Conservation (phyloP, 345 rosid genomes). For the Passiflora organensis region DNA sequence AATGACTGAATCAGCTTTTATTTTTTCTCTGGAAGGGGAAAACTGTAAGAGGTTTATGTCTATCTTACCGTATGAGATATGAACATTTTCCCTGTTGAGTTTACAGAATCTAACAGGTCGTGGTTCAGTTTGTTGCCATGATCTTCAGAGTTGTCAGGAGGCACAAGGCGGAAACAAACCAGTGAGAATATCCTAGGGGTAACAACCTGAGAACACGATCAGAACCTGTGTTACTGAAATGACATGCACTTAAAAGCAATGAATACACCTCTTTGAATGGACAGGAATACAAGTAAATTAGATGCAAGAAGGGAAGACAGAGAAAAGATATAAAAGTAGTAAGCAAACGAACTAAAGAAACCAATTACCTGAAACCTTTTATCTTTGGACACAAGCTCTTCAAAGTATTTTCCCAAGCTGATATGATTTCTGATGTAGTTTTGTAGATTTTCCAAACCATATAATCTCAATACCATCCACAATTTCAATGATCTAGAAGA, state of each 20-base stretch:
- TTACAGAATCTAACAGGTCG: conserved; percentile 63
- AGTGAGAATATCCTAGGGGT: conserved; percentile 68
- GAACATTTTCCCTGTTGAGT: conserved; percentile 70
- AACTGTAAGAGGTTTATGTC: background rate
- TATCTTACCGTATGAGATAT: conserved; percentile 74
- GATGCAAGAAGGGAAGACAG: too few relatives aligned
- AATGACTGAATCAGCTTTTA: background rate
- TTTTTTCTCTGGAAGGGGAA: background rate
- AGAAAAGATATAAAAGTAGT: too few relatives aligned
- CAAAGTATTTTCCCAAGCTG: conserved; percentile 60
- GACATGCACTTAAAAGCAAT: too few relatives aligned
- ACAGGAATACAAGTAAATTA: too few relatives aligned
- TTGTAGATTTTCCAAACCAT: conserved; percentile 69
- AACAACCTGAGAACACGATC: conserved; percentile 43
- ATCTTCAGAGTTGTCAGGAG: conserved; percentile 30
- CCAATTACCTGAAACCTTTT: conserved; percentile 65
- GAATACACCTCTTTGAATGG: too few relatives aligned
- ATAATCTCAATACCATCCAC: conserved; percentile 85
- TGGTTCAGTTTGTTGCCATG: conserved; percentile 49
- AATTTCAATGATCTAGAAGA: conserved; percentile 66
- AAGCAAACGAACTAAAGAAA: background rate
- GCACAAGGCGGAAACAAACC: conserved; percentile 65
- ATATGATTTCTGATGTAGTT: conserved; percentile 72
- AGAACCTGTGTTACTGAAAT: background rate
- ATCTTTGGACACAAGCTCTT: conserved; percentile 53